Evolutionary conservation across 2,329 filamentous ascomycete species (phyloP), one percentile per base, ranked within the genome.

Genomic region (Ophiostoma australiae): DNA sequence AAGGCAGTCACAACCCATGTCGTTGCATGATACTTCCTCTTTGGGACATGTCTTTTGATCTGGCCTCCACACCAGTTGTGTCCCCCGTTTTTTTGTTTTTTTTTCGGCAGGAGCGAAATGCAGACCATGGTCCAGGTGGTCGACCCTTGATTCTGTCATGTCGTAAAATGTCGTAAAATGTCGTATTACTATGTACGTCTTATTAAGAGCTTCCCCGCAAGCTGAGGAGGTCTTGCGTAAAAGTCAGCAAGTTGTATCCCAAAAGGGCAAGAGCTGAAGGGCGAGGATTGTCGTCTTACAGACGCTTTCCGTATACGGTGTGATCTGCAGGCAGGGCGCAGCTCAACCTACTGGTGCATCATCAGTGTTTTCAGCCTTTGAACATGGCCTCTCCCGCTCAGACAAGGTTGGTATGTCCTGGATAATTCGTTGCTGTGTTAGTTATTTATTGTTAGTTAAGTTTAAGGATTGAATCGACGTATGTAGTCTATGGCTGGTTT

Each of bases 71-170:
- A 20, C 15, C 44, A 17, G 44, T 20, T 48, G 5, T 27, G n/a
- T 27, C 2, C 13, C 23, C 31, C 52, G 11, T 11, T 58, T n/a
- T n/a, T n/a, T n/a, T n/a, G n/a, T n/a, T n/a, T n/a, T n/a, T n/a
- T n/a, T n/a, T 27, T 58, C 52, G 52, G 52, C 52, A 58, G 48
- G 48, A 52, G 44, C 44, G 44, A 52, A 13, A 52, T 52, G 44
- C 44, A 52, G 13, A 52, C 3, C 20, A 52, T 27, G 4, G 48
- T 6, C 52, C 23, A 48, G 52, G n/a, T 8, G 10, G 52, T 27
- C 15, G 13, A 48, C 37, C 37, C 37, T 39, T 39, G 37, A 1
- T 11, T 39, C 11, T 39, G 37, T 39, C 37, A n/a, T 39, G 37
- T 39, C 37, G 8, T 39, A 8, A 7, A 31, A 31, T 3, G 27